Conservation (phyloP, 2,329 filamentous ascomycete species). For the Ascochyta pisi region DNA sequence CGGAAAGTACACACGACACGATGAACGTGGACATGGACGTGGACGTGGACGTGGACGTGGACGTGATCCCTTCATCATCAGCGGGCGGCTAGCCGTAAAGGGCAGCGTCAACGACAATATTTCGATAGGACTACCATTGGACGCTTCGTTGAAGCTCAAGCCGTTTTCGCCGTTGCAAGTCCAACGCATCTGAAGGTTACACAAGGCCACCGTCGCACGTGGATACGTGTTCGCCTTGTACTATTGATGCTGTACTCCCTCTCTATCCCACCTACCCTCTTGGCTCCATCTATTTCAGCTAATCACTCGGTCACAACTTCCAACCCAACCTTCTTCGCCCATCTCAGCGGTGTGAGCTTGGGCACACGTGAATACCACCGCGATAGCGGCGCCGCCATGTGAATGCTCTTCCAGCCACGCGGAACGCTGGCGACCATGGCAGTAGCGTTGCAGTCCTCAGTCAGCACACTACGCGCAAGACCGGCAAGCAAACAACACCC, state of each 20-base stretch:
- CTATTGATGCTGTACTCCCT: conserved; percentile 14
- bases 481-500: not conserved
- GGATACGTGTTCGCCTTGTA: conserved; percentile 2
- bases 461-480: not conserved
- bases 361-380: conserved; percentile 4
- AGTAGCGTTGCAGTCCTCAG: not conserved
- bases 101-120: not conserved
- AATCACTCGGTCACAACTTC: conserved; percentile 4
- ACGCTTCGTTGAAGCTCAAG: not conserved
- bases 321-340: conserved; percentile 1
- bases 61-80: not conserved
- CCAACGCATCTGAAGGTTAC: not conserved
- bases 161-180: conserved; percentile 1
- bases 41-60: not conserved
- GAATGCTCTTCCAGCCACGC: conserved; percentile 1
- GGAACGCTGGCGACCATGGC: not conserved
- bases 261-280: conserved; percentile 1
- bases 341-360: not conserved
- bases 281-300: conserved; percentile 5
- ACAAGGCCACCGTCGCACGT: conserved; percentile 8
- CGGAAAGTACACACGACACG: not conserved
- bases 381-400: not conserved
- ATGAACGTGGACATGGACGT: not conserved
- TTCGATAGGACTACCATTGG: not conserved
- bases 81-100: not conserved